Evolutionary conservation across 2,329 filamentous ascomycete species (phyloP), one percentile per base, ranked within the genome.

Genomic region (Cladosporium austrohemisphaericum): DNA sequence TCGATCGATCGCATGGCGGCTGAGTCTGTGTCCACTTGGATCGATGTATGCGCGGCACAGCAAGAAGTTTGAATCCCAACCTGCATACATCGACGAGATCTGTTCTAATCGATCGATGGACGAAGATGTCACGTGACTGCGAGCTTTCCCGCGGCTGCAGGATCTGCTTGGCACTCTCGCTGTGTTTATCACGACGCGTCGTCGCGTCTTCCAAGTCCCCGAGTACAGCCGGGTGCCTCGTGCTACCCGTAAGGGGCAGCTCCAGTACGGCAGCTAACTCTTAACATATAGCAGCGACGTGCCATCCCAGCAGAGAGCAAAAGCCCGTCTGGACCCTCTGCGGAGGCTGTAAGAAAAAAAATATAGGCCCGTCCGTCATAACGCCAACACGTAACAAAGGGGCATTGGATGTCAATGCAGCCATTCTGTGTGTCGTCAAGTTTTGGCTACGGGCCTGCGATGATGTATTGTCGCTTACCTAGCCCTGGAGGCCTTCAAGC

Each of bases 311-410:
- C 22, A 44, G 18, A 28, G 43, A 16, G 33, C 23, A 47, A 37
- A 18, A 38, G 43, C 33, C 43, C 32, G 23, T 43, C 25, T 47
- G 43, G 43, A 47, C 43, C 43, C 43, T 47, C 43, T 23, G 31
- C 28, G 33, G 43, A 25, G 43, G 43, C 18, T 26, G 33, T 41
- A 35, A 47, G 43, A 47, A 47, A 37, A 46, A 47, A 47, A n/a
- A 47, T 47, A 25, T 47, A 41, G 38, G 16, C 38, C 38, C 38
- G 38, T 29, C 22, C 16, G 32, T 28, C 10, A 47, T 28, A 18
- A 29, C 32, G 32, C 41, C 29, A 31, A 18, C 26, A 10, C 40
- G 9, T 13, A n/a, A n/a, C n/a, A n/a, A n/a, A n/a, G n/a, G n/a
- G n/a, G 40, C 28, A 38, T 20, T 37, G 33, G 43, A 25, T 47